Base-by-base conservation (phyloP, 192 early-diverging fungal genomes). In the Umbelopsis ramanniana region DNA sequence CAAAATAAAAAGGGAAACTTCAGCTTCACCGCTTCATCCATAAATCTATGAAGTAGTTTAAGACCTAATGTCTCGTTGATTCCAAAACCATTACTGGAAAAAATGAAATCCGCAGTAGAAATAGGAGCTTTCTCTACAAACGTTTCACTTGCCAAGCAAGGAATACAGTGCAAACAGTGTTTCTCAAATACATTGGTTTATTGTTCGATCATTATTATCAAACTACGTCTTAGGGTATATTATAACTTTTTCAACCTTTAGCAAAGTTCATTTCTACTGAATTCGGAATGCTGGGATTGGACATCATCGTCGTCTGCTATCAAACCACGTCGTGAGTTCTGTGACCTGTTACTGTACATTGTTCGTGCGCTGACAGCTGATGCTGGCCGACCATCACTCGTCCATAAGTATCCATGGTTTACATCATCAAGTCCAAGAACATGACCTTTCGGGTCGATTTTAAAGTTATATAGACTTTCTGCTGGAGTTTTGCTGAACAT, bases 261-360 rank as follows among this genome's bases (percentile, higher is more conserved):
- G 33, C 57, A 37, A 63, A 63, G 57, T 8, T 63, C 57, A 33
- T 37, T 63, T 63, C 57, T 63, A 37, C 57, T 63, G 33, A 37
- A 17, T 12, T 63, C 57, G 17, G 57, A 63, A 29, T 35, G 57
- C 12, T 63, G 29, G 9, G 57, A 63, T 63, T 29, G 17, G 0
- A 11, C 33, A 35, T 63, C 57, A 63, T 57, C 29, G 2, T 63
- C 29, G 22, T 63, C 29, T 37, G 6, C 6, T 19, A 63, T 35
- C 14, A 63, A 19, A 12, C 24, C 23, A 29, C 57, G 26, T 37
- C 33, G 57, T 37, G 57, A 63, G 26, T 38, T 11, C 12, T 38
- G 17, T 37, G 57, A 63, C 12, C 57, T 29, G 29, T 63, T 29
- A 35, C 57, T 63, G 26, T 63, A 63, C 57, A 37, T 63, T 3